Conservation (phyloP, 1,284 basidiomycete genomes). For the Ceraceosorus bombacis region DNA sequence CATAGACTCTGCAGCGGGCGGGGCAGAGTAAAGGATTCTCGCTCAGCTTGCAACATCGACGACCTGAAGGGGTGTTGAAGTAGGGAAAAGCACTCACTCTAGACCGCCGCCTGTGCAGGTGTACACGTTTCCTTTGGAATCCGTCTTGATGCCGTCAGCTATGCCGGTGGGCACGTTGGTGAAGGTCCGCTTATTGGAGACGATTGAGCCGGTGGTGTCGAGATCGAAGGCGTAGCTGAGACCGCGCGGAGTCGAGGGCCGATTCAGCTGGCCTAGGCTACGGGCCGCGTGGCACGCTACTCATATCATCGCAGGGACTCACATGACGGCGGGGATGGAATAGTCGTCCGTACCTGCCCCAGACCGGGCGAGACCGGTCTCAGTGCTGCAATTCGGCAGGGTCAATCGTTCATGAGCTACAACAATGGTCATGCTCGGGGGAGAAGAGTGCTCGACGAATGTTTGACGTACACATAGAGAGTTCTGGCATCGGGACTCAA, state of each 20-base stretch:
- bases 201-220: slow-evolving; percentile 50
- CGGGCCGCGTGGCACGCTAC: no score
- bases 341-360: no score
- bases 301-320: no score
- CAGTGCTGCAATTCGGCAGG: no score
- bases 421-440: no score
- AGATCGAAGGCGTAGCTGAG: slow-evolving; percentile 66
- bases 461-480: slow-evolving; percentile 59
- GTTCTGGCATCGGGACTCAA: slow-evolving; percentile 61
- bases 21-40: no score
- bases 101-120: slow-evolving; percentile 51
- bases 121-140: slow-evolving; percentile 63
- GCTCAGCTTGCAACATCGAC: no score
- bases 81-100: background rate
- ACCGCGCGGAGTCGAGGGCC: background rate
- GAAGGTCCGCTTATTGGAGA: slow-evolving; percentile 63
- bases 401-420: no score
- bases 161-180: slow-evolving; percentile 63
- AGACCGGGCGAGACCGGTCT: no score
- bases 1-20: slow-evolving; percentile 13
- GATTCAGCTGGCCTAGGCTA: no score
- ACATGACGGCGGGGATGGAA: no score
- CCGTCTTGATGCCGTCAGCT: slow-evolving; percentile 59
- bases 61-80: no score
- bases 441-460: slow-evolving; percentile 48